These are phyloP conservation scores for Diaporthe nobilis DNA, from an alignment of 2,329 filamentous ascomycete species.

Conservation along the genomic window DNA sequence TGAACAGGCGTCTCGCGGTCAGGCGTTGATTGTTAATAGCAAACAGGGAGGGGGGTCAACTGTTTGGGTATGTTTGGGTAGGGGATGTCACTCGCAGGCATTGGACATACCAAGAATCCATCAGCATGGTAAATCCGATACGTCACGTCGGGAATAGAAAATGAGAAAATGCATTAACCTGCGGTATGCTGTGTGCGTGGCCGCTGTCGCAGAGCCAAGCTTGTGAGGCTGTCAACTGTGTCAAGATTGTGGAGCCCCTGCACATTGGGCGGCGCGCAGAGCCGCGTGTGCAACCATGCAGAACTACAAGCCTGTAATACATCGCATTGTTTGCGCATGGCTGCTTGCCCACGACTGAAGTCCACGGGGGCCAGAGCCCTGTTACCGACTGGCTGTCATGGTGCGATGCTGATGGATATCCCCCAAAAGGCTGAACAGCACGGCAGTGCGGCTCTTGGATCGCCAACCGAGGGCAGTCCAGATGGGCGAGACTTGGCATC, in stretches of 20 bases:
- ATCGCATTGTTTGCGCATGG: not conserved
- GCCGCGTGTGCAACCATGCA: conserved; percentile 1
- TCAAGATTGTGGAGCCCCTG: conserved; percentile 20
- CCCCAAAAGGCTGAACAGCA: not conserved
- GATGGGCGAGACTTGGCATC: conserved; percentile 2
- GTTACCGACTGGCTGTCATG: conserved; percentile 2
- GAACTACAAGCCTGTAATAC: not conserved
- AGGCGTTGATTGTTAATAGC: not conserved
- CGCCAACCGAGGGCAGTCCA: not conserved
- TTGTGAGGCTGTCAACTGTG: conserved; percentile 28
- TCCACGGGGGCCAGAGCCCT: not conserved
- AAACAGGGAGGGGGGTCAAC: not conserved
- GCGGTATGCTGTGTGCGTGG: conserved; percentile 11
- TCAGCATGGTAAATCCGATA: not conserved
- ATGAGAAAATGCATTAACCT: conserved; percentile 14
- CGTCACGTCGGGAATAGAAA: conserved; percentile 16
- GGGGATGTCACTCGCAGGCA: not conserved
- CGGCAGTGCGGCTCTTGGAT: not conserved
- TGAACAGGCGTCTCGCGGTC: conserved; percentile 6
- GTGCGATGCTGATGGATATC: not conserved
- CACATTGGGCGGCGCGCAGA: conserved; percentile 13
- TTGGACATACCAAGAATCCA: not conserved
- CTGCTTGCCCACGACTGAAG: not conserved
- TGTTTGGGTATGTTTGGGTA: not conserved
- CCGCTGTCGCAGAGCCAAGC: conserved; percentile 11